These are phyloP conservation scores for Thielaviopsis euricoi DNA, from an alignment of 2,329 filamentous ascomycete genomes.

Conservation along the genomic window DNA sequence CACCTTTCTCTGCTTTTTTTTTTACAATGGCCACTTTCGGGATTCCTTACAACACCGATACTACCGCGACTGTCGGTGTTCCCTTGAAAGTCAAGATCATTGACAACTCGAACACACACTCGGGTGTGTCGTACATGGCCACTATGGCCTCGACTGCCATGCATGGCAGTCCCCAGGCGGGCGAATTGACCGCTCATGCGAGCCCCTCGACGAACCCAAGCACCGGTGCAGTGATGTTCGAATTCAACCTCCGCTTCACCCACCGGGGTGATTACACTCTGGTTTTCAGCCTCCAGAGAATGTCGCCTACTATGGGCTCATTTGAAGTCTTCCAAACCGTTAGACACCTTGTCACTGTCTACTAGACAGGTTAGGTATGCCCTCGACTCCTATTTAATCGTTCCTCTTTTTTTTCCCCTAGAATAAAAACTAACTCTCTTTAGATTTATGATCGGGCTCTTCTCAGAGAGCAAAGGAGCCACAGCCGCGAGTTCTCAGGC, in stretches of 20 bases:
- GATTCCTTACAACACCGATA: neutral
- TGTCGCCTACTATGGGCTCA: neutral
- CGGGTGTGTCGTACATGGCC: neutral
- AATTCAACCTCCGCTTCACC: neutral
- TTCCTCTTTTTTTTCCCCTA: neutral
- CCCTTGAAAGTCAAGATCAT: neutral
- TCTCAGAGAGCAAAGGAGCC: too few relatives aligned
- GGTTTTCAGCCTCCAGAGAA: neutral
- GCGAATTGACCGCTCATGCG: neutral
- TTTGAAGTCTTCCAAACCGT: neutral
- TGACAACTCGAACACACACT: neutral
- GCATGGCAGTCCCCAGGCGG: neutral
- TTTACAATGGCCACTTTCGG: neutral
- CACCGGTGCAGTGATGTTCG: neutral
- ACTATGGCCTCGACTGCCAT: neutral
- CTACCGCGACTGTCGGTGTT: too few relatives aligned
- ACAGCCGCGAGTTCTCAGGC: too few relatives aligned
- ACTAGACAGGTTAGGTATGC: neutral
- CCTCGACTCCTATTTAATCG: too few relatives aligned
- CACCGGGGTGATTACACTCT: neutral
- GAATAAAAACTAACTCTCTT: neutral
- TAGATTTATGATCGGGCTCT: too few relatives aligned
- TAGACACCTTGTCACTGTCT: neutral
- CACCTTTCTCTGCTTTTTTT: too few relatives aligned
- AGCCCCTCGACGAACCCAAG: neutral